A percentile compares a stretch with the other conserved stretches of the same genome.
Conservation (phyloP, 2,329 filamentous ascomycete species). For the Microthyrium microscopicum region DNA sequence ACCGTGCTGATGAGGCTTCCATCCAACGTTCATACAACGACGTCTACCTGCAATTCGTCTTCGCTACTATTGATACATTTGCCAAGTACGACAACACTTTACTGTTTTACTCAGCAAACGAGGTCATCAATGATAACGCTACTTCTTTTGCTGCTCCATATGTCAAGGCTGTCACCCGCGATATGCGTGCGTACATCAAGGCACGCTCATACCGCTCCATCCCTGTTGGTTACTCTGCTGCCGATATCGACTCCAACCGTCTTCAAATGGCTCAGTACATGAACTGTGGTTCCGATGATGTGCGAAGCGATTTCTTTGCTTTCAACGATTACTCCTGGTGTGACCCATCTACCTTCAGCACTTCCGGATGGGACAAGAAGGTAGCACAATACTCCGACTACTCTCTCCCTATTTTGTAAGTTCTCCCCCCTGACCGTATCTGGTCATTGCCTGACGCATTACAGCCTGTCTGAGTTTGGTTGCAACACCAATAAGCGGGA, state of each 20-base stretch:
- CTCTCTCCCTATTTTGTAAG: slow-evolving; percentile 64
- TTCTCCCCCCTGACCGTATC: slow-evolving; percentile 3
- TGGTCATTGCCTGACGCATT: neutral
- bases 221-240: slow-evolving; percentile 67
- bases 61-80: slow-evolving; percentile 77
- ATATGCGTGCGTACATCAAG: slow-evolving; percentile 67
- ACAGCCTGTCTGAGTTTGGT: slow-evolving; percentile 73
- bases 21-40: slow-evolving; percentile 6
- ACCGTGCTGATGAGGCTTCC: slow-evolving; percentile 32
- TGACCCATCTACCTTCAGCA: slow-evolving; percentile 48
- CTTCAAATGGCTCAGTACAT: slow-evolving; percentile 78
- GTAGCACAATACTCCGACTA: slow-evolving; percentile 77
- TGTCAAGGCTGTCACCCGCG: slow-evolving; percentile 54
- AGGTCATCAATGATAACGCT: slow-evolving; percentile 52
- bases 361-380: slow-evolving; percentile 72
- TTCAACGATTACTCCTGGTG: slow-evolving; percentile 88
- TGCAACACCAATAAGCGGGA: slow-evolving; percentile 68
- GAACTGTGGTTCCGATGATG: slow-evolving; percentile 77
- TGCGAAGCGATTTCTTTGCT: slow-evolving; percentile 75
- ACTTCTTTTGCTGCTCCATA: slow-evolving; percentile 53
- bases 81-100: slow-evolving; percentile 70
- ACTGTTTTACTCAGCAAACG: slow-evolving; percentile 67
- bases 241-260: slow-evolving; percentile 73
- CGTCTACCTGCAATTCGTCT: slow-evolving; percentile 69
- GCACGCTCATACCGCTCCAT: slow-evolving; percentile 51